A percentile compares a stretch with the other conserved stretches of the same genome.
These are phyloP conservation scores for Tinospora cordifolia DNA, from an alignment of 164 flowering plant genomes.

Conservation along the genomic window DNA sequence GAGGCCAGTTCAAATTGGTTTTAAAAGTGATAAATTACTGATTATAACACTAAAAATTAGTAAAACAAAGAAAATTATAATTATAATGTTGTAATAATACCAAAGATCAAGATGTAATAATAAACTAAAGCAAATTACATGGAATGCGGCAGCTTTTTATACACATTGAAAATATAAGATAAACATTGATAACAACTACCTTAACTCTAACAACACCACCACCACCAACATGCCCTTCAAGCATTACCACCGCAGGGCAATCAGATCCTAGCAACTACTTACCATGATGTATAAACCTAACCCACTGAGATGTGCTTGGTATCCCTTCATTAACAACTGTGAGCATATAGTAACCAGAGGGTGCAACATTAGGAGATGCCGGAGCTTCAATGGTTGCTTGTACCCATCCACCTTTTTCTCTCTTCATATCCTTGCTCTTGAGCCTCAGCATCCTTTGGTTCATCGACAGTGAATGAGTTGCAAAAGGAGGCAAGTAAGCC, in stretches of 20 bases:
- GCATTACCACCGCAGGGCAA: background rate
- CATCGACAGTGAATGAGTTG: slow-evolving; percentile 56
- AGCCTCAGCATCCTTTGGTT: slow-evolving; percentile 66
- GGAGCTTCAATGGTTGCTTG: slow-evolving; percentile 51
- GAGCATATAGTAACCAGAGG: slow-evolving; percentile 67
- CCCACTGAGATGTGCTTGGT: slow-evolving; percentile 50
- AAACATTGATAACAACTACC: no score
- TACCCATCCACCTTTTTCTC: slow-evolving; percentile 25
- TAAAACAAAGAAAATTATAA: no score
- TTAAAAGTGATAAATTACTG: no score
- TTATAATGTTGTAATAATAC: no score
- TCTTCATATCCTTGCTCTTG: slow-evolving; percentile 26
- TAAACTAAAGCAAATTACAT: no score
- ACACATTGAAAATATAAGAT: no score
- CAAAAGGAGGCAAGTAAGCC: slow-evolving; percentile 55
- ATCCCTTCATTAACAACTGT: slow-evolving; percentile 47
- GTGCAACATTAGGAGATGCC: slow-evolving; percentile 52
- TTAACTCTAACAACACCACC: no score
- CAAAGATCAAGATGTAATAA: no score
- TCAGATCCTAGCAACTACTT: background rate
- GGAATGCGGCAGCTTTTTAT: no score
- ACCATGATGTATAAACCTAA: slow-evolving; percentile 28
- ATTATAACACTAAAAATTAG: no score
- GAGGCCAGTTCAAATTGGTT: no score
- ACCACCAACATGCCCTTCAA: no score